Evolutionary conservation across 192 early-diverging fungal species (phyloP).

Genomic region (Gaertneriomyces semiglobifer): DNA sequence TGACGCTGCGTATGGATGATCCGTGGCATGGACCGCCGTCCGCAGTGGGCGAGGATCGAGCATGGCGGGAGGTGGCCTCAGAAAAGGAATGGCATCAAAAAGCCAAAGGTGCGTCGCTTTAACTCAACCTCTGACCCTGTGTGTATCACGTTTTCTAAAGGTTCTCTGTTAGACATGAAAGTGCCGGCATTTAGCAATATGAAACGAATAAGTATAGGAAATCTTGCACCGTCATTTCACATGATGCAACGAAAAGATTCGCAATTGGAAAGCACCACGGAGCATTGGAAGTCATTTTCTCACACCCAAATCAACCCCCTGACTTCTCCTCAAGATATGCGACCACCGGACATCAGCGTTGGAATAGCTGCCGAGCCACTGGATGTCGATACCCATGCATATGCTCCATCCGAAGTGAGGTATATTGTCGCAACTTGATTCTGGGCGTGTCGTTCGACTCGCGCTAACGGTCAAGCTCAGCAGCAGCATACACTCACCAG

Average conservation of each 20-base stretch:
- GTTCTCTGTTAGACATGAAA: slow-evolving; percentile 15
- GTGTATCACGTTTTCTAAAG: no score
- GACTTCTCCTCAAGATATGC: not conserved
- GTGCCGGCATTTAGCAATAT: slow-evolving; percentile 2
- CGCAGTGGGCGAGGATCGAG: slow-evolving; percentile 24
- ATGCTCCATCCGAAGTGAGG: no score
- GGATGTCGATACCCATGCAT: not conserved
- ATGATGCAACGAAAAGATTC: slow-evolving; percentile 28
- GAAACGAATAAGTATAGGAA: slow-evolving; percentile 18
- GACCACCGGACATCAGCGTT: not conserved
- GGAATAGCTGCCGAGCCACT: not conserved
- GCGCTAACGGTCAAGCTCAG: not conserved
- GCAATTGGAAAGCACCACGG: slow-evolving; percentile 2
- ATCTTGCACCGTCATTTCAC: slow-evolving; percentile 17
- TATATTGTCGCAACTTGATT: not conserved
- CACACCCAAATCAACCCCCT: no score
- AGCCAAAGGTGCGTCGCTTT: slow-evolving; percentile 20
- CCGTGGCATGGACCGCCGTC: slow-evolving; percentile 18
- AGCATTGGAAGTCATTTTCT: slow-evolving; percentile 22
- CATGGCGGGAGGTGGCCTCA: slow-evolving; percentile 28
- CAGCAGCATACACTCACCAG: not conserved
- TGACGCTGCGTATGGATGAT: not conserved
- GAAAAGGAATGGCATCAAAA: slow-evolving; percentile 29
- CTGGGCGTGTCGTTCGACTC: not conserved
- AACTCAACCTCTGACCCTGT: no score